Conservation (phyloP, 768 basidiomycete species). For the Dioszegia aurantiaca region DNA sequence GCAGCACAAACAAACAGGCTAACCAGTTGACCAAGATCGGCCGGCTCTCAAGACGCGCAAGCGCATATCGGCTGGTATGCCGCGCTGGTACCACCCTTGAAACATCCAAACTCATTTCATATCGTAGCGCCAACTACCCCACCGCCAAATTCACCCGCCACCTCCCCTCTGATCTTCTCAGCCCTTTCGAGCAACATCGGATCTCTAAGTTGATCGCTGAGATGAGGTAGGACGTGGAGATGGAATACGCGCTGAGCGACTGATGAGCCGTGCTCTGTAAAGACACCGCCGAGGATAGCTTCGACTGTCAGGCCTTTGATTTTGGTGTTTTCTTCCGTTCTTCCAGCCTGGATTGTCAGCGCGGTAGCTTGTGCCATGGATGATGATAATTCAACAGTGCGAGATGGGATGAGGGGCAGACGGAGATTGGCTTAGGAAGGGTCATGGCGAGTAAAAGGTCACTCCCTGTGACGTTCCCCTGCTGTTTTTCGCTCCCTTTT, state of each 20-base stretch:
- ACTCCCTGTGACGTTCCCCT: too few species aligned
- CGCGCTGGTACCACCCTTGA: too few species aligned
- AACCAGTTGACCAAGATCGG: too few species aligned
- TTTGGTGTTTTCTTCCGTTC: slow-evolving; percentile 20
- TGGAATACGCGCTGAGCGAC: slow-evolving; percentile 51
- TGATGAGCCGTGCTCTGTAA: slow-evolving; percentile 40
- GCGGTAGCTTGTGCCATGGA: too few species aligned
- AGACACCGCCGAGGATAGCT: slow-evolving; percentile 41
- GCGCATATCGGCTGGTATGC: too few species aligned
- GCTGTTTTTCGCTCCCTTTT: too few species aligned
- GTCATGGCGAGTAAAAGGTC: too few species aligned
- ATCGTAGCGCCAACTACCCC: slow-evolving; percentile 4
- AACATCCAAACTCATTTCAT: too few species aligned
- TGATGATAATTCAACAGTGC: background rate
- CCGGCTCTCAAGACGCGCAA: too few species aligned
- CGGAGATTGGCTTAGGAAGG: too few species aligned
- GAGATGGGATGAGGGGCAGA: too few species aligned
- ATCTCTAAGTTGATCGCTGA: slow-evolving; percentile 39
- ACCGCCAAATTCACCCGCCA: slow-evolving; percentile 23
- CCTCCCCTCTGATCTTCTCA: slow-evolving; percentile 17
- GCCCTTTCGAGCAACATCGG: slow-evolving; percentile 32
- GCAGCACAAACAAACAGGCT: too few species aligned
- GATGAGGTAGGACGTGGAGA: slow-evolving; percentile 37
- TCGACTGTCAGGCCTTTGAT: slow-evolving; percentile 38
- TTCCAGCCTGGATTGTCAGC: slow-evolving; percentile 22